phyloP scores from a whole-genome alignment of 352 stramenopile species.

The Pythium folliculosum region DNA sequence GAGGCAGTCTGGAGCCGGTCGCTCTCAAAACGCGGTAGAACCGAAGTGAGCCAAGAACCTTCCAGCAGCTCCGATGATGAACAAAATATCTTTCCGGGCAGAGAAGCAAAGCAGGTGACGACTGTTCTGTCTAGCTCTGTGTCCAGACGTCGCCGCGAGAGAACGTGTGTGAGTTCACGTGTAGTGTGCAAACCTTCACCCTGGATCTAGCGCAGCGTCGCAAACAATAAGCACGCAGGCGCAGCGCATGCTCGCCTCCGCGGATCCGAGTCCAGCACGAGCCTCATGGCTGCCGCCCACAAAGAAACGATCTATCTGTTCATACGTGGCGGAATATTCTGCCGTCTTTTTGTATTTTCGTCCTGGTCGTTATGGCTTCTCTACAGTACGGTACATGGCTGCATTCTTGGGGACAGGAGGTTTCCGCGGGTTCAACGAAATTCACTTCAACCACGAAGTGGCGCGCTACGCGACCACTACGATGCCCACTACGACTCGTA shows the following conservation, averaged over 20 bases:
- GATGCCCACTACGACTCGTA: neutral
- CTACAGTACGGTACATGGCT: slow-evolving; percentile 10
- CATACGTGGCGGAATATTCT: neutral
- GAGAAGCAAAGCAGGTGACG: neutral
- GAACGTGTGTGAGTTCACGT: neutral
- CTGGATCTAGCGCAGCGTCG: too few relatives aligned
- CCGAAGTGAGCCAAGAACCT: slow-evolving; percentile 5
- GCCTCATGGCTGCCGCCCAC: neutral
- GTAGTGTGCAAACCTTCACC: too few relatives aligned
- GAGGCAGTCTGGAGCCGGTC: neutral
- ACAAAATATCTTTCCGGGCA: slow-evolving; percentile 3
- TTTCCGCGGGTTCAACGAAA: slow-evolving; percentile 2
- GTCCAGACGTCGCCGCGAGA: neutral
- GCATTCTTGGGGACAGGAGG: slow-evolving; percentile 1
- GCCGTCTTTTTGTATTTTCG: neutral
- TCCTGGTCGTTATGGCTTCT: neutral
- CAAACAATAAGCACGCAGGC: neutral
- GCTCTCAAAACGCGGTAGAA: neutral
- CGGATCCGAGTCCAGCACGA: neutral
- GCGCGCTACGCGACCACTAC: slow-evolving; percentile 15
- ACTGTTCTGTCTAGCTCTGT: slow-evolving; percentile 7
- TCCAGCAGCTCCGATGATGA: slow-evolving; percentile 4
- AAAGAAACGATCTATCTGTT: neutral
- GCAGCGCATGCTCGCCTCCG: neutral
- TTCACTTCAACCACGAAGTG: slow-evolving; percentile 23